These are phyloP conservation scores for Vitis rupestris DNA, from an alignment of 164 flowering plant genomes.

Conservation along the genomic window DNA sequence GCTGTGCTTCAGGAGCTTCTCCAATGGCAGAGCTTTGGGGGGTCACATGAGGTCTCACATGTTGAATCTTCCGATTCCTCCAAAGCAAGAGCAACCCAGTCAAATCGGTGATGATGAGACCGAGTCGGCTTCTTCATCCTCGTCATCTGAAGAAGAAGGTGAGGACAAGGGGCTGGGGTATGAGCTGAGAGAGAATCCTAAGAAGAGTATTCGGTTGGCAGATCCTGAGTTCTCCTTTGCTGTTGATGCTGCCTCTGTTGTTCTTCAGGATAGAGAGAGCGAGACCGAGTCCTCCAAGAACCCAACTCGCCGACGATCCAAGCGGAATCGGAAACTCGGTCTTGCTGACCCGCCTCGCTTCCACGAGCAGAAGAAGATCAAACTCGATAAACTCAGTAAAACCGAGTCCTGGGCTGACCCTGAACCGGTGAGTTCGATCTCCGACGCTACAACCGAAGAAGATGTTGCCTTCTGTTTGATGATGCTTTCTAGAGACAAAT, in stretches of 20 bases:
- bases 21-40: constrained; percentile 67
- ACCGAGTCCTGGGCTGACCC: constrained; percentile 33
- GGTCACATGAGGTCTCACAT: constrained; percentile 76
- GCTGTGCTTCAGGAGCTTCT: constrained; percentile 48
- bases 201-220: constrained; percentile 24
- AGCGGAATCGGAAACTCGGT: constrained; percentile 34
- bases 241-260: constrained; percentile 37
- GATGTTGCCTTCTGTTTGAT: constrained; percentile 79
- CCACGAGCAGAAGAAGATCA: constrained; percentile 18
- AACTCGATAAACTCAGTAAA: constrained; percentile 6
- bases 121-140: constrained; percentile 18
- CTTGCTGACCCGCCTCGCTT: not conserved
- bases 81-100: constrained; percentile 10
- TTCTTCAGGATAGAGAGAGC: constrained; percentile 68
- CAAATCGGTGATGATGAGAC: constrained; percentile 14
- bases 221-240: constrained; percentile 65
- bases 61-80: constrained; percentile 31
- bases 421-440: constrained; percentile 68
- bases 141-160: constrained; percentile 23
- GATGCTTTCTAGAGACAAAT: constrained; percentile 79
- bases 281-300: constrained; percentile 77
- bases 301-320: constrained; percentile 56
- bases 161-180: constrained; percentile 14
- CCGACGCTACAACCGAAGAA: constrained; percentile 71
- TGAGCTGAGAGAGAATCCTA: constrained; percentile 39